Percentiles rank a stretch among this genome's conserved stretches.
These are phyloP conservation scores for Aspergillus sp. DNA, from an alignment of 2,329 filamentous ascomycete species.

Conservation along the genomic window DNA sequence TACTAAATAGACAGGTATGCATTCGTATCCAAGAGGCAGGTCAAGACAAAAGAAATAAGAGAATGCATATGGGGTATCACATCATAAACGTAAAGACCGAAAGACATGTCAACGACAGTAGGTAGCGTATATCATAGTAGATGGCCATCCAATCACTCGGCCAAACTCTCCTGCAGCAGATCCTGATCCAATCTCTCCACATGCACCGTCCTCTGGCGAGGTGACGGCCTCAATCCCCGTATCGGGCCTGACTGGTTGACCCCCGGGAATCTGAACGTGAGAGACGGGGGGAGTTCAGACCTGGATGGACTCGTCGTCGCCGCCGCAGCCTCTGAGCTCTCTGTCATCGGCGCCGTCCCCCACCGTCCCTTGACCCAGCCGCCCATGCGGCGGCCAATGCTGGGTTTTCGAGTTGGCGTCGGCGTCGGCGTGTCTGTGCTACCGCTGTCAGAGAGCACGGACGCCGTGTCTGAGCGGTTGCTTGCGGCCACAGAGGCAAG, in stretches of 20 bases:
- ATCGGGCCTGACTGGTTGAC: constrained; percentile 72
- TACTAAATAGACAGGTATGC: too few relatives aligned
- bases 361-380: constrained; percentile 58
- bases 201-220: constrained; percentile 48
- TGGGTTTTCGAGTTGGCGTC: constrained; percentile 17
- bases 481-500: constrained; percentile 29
- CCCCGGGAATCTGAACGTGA: constrained; percentile 49
- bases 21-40: too few relatives aligned
- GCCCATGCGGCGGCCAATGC: constrained; percentile 48
- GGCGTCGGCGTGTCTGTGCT: constrained; percentile 10
- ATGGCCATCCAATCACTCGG: constrained; percentile 30
- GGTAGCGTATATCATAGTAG: too few relatives aligned
- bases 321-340: neutral
- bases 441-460: constrained; percentile 14
- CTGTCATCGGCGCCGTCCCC: constrained; percentile 42
- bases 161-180: constrained; percentile 52
- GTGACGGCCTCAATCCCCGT: constrained; percentile 59
- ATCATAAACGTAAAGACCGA: too few relatives aligned
- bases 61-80: too few relatives aligned
- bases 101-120: too few relatives aligned
- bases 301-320: constrained; percentile 21
- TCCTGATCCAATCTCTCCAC: constrained; percentile 51
- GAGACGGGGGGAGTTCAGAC: constrained; percentile 3
- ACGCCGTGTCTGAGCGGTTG: constrained; percentile 13
- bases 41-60: too few relatives aligned